Evolutionary conservation across 2,329 filamentous ascomycete species (phyloP), one percentile per base, ranked within the genome.

Genomic region (Colletotrichum godetiae): DNA sequence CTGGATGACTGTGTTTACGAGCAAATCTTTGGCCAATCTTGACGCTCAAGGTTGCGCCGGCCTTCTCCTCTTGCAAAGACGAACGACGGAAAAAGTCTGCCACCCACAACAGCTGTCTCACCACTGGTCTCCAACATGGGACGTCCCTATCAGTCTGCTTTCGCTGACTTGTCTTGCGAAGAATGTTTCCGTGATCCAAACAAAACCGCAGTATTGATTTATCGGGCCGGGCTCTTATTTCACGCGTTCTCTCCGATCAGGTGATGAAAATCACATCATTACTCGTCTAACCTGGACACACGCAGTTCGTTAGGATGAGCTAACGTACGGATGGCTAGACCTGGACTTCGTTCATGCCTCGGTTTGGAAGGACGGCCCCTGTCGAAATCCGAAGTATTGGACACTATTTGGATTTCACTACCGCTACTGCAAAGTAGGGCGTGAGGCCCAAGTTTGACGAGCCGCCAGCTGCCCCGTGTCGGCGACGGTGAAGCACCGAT

Each of bases 101-200:
- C 33, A 65, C 60, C 65, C 60, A 67, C 35, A 49, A 60, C 42
- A 53, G 55, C 19, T 42, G 63, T 62, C 68, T 62, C 52, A 52
- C 33, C 49, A 8, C 12, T 7, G 29, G 10, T 57, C 49, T 24
- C 22, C 37, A 52, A 35, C 13, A 49, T 55, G 35, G 10, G 24
- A 46, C 37, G 31, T 6, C 13, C 35, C 29, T 63, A 22, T 55
- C 56, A 46, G 56, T 49, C 24, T 57, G 60, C 61, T 61, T 66
- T 56, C 42, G 19, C 42, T n/a, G 19, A n/a, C 42, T 49, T 22
- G 42, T 67, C 60, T 61, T 35, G 69, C 60, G 46, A 22, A 64
- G 69, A 24, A 59, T 13, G 7, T n/a, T 29, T 53, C 68, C 52
- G 63, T 53, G 35, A 52, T 27, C 29, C n/a, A 55, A 37, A 53